Conservation (phyloP, 805 yeast genomes). For the Kuraishia hungarica region DNA sequence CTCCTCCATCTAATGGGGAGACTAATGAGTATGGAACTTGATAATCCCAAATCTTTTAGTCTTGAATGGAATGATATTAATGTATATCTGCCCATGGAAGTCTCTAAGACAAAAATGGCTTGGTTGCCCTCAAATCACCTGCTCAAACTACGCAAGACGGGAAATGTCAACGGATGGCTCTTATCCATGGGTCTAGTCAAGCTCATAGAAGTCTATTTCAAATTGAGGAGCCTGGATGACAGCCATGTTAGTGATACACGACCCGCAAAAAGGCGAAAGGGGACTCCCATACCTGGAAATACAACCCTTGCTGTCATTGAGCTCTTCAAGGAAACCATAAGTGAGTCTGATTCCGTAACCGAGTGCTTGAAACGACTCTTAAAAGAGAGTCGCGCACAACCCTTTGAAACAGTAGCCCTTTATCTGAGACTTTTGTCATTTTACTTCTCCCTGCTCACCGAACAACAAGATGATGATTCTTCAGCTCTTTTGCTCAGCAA, state of each 20-base stretch:
- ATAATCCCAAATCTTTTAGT: not conserved
- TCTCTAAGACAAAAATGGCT: conserved; percentile 5
- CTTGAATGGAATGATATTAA: conserved; percentile 2
- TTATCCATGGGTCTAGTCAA: conserved; percentile 24
- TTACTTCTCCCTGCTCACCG: not conserved
- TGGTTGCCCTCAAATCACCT: not conserved
- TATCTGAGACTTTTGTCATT: not conserved
- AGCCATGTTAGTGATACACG: not conserved
- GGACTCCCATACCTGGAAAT: not conserved
- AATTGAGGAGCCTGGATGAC: conserved; percentile 10
- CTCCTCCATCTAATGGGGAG: conserved; percentile 11
- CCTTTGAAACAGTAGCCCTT: not conserved
- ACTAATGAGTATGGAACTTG: not conserved
- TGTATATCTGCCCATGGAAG: conserved; percentile 3
- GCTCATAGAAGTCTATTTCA: conserved; percentile 24
- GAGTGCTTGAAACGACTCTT: not conserved
- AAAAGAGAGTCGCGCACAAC: not conserved
- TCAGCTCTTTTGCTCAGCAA: not conserved
- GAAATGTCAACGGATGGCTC: conserved; percentile 29
- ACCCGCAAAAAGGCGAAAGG: not conserved
- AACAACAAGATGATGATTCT: not conserved
- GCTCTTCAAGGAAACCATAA: not conserved
- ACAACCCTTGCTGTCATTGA: not conserved
- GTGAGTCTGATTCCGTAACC: not conserved
- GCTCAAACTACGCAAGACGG: conserved; percentile 1